Percentiles rank a stretch among this genome's conserved stretches.
phyloP scores from a whole-genome alignment of 352 stramenopile species.

The Globisporangium ultimum region DNA sequence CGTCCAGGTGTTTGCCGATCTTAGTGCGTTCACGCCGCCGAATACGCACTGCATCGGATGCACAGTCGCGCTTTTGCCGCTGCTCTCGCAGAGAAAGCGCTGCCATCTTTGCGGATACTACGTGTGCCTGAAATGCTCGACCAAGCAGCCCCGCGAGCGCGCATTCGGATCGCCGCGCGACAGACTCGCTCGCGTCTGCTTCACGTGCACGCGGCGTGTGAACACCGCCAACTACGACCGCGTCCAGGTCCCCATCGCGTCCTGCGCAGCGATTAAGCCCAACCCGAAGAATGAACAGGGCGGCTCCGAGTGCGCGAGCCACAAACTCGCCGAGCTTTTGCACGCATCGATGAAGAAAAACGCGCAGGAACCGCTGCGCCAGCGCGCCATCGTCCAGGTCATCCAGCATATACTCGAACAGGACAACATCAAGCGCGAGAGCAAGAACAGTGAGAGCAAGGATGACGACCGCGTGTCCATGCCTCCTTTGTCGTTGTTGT shows the following conservation, averaged over 20 bases:
- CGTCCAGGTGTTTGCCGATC: conserved; percentile 33
- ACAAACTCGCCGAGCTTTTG: conserved; percentile 35
- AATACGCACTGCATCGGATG: conserved; percentile 48
- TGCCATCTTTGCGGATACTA: conserved; percentile 49
- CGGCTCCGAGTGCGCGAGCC: conserved; percentile 12
- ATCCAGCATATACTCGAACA: conserved; percentile 51
- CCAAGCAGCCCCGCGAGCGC: conserved; percentile 29
- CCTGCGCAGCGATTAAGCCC: conserved; percentile 21
- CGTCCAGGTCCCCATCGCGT: conserved; percentile 18
- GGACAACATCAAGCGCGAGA: conserved; percentile 16
- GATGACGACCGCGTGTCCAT: too few species aligned
- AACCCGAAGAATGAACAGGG: conserved; percentile 15
- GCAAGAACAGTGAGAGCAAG: conserved; percentile 14
- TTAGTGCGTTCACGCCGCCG: not conserved
- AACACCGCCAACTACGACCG: conserved; percentile 53
- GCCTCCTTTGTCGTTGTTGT: too few species aligned
- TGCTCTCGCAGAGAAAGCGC: conserved; percentile 27
- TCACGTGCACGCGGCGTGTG: conserved; percentile 48
- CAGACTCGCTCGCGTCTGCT: conserved; percentile 37
- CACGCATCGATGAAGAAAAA: conserved; percentile 32
- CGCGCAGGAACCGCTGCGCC: conserved; percentile 15
- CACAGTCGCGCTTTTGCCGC: conserved; percentile 20
- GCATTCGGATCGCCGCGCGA: conserved; percentile 18
- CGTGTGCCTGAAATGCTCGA: conserved; percentile 44
- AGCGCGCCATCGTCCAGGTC: conserved; percentile 40